A percentile compares a stretch with the other conserved stretches of the same genome.
phyloP scores from a whole-genome alignment of 140 eudicot genomes.

The Ambrosia hybrid region DNA sequence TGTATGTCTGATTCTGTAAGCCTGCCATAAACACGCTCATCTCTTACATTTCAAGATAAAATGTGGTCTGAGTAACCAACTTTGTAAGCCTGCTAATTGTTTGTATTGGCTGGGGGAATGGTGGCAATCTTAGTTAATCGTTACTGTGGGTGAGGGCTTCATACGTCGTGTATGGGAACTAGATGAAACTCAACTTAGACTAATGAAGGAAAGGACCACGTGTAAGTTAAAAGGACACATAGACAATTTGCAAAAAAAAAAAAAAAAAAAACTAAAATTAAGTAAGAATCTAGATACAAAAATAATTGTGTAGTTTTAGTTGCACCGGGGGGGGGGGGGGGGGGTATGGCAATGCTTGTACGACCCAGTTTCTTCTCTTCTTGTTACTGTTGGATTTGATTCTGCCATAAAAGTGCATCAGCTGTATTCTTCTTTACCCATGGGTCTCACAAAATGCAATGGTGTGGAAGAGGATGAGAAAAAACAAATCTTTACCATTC shows the following conservation, averaged over 20 bases:
- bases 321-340: constrained; percentile 69
- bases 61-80: background rate
- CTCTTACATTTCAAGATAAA: constrained; percentile 5
- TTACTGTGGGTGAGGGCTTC: constrained; percentile 98
- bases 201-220: constrained; percentile 86
- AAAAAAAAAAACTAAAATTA: background rate
- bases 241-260: background rate
- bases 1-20: constrained; percentile 80
- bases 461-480: constrained; percentile 40
- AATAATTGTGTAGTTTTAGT: constrained; percentile 10
- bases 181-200: constrained; percentile 65
- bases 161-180: constrained; percentile 93
- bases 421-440: constrained; percentile 42
- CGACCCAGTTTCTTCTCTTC: constrained; percentile 78
- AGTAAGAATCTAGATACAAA: constrained; percentile 8
- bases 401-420: constrained; percentile 85
- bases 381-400: constrained; percentile 99
- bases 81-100: background rate
- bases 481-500: constrained; percentile 46
- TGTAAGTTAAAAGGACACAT: constrained; percentile 51
- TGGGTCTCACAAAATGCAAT: constrained; percentile 26
- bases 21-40: constrained; percentile 12
- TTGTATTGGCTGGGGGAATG: constrained; percentile 22
- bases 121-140: constrained; percentile 48
- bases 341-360: constrained; percentile 98